Conservation (phyloP, 2,329 filamentous ascomycete species). For the Trichoderma arundinaceum region DNA sequence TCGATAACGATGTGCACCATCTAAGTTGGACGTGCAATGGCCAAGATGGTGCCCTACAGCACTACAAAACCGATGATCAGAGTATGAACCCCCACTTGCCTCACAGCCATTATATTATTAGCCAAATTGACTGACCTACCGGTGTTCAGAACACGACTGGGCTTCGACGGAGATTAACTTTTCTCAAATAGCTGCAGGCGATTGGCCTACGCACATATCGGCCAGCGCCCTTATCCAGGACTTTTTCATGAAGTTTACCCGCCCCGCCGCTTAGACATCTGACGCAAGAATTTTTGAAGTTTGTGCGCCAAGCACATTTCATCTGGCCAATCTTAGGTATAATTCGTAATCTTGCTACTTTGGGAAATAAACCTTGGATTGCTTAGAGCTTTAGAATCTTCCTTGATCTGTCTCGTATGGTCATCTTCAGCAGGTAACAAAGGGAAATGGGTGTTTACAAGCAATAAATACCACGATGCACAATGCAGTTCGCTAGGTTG, state of each 20-base stretch:
- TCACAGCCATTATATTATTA: neutral
- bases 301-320: too few species aligned
- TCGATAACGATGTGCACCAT: slow-evolving; percentile 51
- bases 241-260: slow-evolving; percentile 50
- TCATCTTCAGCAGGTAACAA: too few species aligned
- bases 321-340: too few species aligned
- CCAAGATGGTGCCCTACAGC: slow-evolving; percentile 47
- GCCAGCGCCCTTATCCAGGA: slow-evolving; percentile 52
- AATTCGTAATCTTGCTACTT: too few species aligned
- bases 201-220: slow-evolving; percentile 50
- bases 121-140: neutral
- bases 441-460: too few species aligned
- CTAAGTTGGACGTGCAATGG: slow-evolving; percentile 50
- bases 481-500: too few species aligned
- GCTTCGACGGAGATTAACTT: slow-evolving; percentile 53
- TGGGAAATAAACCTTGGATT: too few species aligned
- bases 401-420: too few species aligned
- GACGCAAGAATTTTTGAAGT: neutral
- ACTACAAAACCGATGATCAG: slow-evolving; percentile 52
- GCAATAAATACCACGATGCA: too few species aligned
- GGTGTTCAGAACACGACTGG: slow-evolving; percentile 49
- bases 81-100: slow-evolving; percentile 34
- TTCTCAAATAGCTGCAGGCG: slow-evolving; percentile 48
- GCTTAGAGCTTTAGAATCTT: too few species aligned
- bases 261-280: slow-evolving; percentile 14